These are phyloP conservation scores for Hyaloperonospora brassicae DNA, from an alignment of 352 stramenopile species.

Conservation along the genomic window DNA sequence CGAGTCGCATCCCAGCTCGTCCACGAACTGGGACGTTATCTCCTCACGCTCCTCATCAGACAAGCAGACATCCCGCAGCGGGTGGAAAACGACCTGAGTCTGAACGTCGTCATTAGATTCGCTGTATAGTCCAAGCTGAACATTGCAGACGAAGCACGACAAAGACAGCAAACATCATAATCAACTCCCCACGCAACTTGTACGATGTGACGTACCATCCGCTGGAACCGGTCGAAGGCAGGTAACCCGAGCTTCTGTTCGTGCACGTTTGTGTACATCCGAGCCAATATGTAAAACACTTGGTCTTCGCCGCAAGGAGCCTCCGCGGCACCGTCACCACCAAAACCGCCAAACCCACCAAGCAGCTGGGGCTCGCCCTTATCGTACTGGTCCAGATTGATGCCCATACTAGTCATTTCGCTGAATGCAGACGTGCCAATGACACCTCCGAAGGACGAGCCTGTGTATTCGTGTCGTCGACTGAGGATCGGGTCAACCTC, in stretches of 20 bases:
- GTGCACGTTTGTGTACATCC: slow-evolving; percentile 65
- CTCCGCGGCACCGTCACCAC: slow-evolving; percentile 1
- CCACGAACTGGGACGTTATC: slow-evolving; percentile 55
- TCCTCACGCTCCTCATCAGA: slow-evolving; percentile 53
- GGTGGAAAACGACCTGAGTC: slow-evolving; percentile 73
- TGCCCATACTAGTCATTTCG: slow-evolving; percentile 74
- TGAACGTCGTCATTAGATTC: slow-evolving; percentile 62
- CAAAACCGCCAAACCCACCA: slow-evolving; percentile 36
- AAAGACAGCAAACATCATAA: slow-evolving; percentile 9
- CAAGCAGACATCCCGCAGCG: slow-evolving; percentile 48
- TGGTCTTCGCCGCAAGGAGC: slow-evolving; percentile 47
- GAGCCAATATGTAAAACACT: slow-evolving; percentile 75
- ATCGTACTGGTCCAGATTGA: slow-evolving; percentile 51
- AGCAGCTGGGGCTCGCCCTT: slow-evolving; percentile 35
- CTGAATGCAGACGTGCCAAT: slow-evolving; percentile 52
- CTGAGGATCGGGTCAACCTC: slow-evolving; percentile 29
- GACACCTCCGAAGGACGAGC: slow-evolving; percentile 17
- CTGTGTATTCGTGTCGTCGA: slow-evolving; percentile 13
- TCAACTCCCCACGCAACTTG: background rate
- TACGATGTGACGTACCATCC: slow-evolving; percentile 48
- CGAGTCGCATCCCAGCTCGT: slow-evolving; percentile 51
- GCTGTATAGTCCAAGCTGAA: slow-evolving; percentile 72
- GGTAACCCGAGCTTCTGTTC: slow-evolving; percentile 66
- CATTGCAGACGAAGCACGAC: slow-evolving; percentile 1
- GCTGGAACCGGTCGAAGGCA: slow-evolving; percentile 78